These are phyloP conservation scores for Verticillium nonalfalfae DNA, from an alignment of 2,329 filamentous ascomycete species.

Conservation along the genomic window DNA sequence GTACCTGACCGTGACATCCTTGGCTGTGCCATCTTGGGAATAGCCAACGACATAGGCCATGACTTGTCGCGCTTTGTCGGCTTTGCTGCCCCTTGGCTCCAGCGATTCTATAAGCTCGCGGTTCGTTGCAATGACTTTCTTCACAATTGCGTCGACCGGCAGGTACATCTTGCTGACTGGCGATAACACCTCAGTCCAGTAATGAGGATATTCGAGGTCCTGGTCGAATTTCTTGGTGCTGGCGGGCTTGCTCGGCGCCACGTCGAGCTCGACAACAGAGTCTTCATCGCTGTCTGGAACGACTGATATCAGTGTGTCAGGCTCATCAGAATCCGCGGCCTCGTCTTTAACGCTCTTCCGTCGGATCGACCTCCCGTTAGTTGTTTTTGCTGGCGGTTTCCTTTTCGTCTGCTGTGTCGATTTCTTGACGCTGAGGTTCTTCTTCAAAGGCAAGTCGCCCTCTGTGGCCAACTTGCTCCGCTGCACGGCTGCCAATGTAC, in stretches of 20 bases:
- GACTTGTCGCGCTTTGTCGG: constrained; percentile 81
- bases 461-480: neutral
- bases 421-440: constrained; percentile 3
- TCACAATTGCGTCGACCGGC: constrained; percentile 70
- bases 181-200: constrained; percentile 89
- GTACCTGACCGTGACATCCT: constrained; percentile 92
- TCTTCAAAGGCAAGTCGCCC: neutral
- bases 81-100: constrained; percentile 76
- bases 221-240: constrained; percentile 55
- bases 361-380: neutral
- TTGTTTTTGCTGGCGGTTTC: constrained; percentile 14
- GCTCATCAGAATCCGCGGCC: constrained; percentile 3
- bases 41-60: constrained; percentile 85
- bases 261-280: constrained; percentile 49
- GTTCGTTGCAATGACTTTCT: constrained; percentile 62
- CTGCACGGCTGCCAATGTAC: neutral
- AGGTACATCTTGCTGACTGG: constrained; percentile 73
- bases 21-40: constrained; percentile 78
- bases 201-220: constrained; percentile 78
- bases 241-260: constrained; percentile 31
- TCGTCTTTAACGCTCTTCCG: neutral
- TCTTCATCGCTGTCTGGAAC: constrained; percentile 52
- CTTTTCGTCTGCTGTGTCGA: constrained; percentile 14
- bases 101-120: constrained; percentile 67
- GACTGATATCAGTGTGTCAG: constrained; percentile 17